phyloP scores from a whole-genome alignment of 495 filamentous ascomycete species.

The Talaromyces thailandensis region DNA sequence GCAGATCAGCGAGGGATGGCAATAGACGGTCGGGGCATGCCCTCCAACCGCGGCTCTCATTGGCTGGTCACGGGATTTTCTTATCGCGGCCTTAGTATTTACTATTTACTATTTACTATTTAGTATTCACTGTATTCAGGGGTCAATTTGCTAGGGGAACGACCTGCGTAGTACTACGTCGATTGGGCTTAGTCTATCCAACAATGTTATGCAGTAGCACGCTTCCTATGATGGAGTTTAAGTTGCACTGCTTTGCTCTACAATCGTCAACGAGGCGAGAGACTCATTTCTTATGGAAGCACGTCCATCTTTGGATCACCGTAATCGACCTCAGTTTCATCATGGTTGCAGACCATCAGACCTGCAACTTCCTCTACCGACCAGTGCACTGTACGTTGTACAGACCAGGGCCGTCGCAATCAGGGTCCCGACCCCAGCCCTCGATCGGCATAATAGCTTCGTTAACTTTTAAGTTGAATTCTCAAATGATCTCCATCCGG shows the following conservation, averaged over 20 bases:
- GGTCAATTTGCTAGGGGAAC: background rate
- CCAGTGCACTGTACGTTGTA: too few species aligned
- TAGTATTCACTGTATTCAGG: too few species aligned
- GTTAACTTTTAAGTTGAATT: background rate
- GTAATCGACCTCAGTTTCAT: too few species aligned
- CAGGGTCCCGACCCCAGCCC: background rate
- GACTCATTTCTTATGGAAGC: background rate
- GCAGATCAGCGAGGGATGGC: slow-evolving; percentile 1
- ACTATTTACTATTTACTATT: too few species aligned
- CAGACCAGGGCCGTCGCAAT: background rate
- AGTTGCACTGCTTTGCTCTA: background rate
- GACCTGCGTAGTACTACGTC: too few species aligned
- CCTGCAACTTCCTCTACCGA: too few species aligned
- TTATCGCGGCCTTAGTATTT: background rate
- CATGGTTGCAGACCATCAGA: too few species aligned
- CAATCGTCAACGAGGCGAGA: background rate
- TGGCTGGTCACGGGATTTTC: background rate
- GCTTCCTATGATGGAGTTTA: background rate
- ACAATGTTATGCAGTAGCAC: background rate
- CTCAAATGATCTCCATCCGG: background rate
- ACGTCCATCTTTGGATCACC: too few species aligned
- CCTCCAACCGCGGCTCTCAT: background rate
- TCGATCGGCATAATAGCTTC: background rate
- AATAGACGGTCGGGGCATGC: background rate
- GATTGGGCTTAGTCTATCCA: background rate